Conservation (phyloP, 2,329 filamentous ascomycete genomes). For the Neophaeococcomyces aloes region DNA sequence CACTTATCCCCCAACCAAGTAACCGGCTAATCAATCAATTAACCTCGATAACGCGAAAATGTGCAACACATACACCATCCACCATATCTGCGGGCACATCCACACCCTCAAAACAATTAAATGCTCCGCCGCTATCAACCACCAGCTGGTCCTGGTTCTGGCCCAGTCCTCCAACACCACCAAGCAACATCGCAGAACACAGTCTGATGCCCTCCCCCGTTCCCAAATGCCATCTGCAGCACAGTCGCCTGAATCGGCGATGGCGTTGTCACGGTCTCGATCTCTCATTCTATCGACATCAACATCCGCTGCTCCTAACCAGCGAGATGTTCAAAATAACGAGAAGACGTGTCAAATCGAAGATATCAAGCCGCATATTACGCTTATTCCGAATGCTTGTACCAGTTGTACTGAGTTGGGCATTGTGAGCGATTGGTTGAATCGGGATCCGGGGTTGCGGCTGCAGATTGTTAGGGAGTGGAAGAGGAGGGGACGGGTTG, state of each 20-base stretch:
- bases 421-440: conserved; percentile 3
- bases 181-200: background rate
- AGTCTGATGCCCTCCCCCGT: no score
- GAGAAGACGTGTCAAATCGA: background rate
- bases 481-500: background rate
- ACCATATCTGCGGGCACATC: conserved; percentile 5
- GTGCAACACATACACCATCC: conserved; percentile 4
- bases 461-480: conserved; percentile 5
- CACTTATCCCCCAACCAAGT: no score
- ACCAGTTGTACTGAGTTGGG: background rate
- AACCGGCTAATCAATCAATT: no score
- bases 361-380: background rate
- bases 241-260: no score
- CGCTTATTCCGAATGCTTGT: conserved; percentile 1
- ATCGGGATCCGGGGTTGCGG: background rate
- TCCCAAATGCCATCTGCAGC: no score
- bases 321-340: no score
- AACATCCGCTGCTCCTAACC: no score
- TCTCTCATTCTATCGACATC: no score
- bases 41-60: background rate
- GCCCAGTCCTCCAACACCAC: background rate
- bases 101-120: conserved; percentile 1
- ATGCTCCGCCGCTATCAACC: conserved; percentile 1
- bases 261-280: no score
- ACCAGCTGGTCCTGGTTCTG: background rate